These are phyloP conservation scores for Rehmannia glutinosa DNA, from an alignment of 257 asterid species.

Conservation along the genomic window DNA sequence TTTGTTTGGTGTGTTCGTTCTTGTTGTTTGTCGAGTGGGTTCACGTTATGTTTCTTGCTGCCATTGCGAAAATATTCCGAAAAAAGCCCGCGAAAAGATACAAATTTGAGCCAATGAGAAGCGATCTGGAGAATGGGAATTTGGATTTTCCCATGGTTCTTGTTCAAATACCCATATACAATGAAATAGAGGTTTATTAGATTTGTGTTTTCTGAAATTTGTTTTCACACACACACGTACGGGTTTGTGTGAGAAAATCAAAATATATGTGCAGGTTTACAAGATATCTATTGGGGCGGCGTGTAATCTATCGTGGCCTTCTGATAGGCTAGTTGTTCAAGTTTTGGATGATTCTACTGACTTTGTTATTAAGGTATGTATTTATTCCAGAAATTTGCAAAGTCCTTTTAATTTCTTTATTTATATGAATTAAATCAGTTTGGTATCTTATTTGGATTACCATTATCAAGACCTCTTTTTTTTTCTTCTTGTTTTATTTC, in stretches of 20 bases:
- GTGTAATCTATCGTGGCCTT: constrained; percentile 78
- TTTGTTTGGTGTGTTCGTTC: constrained; percentile 45
- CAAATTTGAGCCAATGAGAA: constrained; percentile 37
- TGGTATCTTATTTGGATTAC: no score
- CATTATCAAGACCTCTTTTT: no score
- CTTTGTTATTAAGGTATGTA: constrained; percentile 44
- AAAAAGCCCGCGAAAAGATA: constrained; percentile 42
- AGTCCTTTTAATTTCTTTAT: background rate
- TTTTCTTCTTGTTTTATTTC: no score
- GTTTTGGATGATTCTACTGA: constrained; percentile 87
- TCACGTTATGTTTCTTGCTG: constrained; percentile 48
- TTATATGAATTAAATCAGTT: no score
- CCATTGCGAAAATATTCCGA: constrained; percentile 43
- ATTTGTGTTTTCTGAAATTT: background rate
- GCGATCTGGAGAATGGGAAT: constrained; percentile 46
- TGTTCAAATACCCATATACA: constrained; percentile 64
- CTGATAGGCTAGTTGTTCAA: constrained; percentile 60
- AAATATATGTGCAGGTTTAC: constrained; percentile 43
- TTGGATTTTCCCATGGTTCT: constrained; percentile 53
- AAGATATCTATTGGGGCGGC: constrained; percentile 81
- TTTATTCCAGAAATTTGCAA: background rate
- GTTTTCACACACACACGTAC: background rate
- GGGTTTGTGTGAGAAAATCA: background rate
- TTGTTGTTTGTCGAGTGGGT: constrained; percentile 62
- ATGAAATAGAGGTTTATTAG: constrained; percentile 50